Percentiles rank a stretch among this genome's conserved stretches.
Conservation (phyloP, 2,329 filamentous ascomycete genomes). For the Stagonosporopsis chrysanthemi region DNA sequence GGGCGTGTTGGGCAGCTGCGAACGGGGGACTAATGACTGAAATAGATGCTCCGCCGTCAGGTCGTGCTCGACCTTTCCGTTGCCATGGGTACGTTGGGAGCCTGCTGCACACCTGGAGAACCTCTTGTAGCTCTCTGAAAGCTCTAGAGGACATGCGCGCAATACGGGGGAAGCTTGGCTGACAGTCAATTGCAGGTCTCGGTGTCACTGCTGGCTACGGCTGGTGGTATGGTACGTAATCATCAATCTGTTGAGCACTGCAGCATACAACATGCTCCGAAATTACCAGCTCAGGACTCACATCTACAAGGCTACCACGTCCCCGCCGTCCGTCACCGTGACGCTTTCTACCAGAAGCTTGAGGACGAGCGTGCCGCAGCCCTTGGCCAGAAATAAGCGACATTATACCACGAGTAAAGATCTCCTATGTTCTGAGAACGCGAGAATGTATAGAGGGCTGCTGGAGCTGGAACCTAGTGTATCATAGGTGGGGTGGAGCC, state of each 20-base stretch:
- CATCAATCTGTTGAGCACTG: neutral
- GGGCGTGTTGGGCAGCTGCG: slow-evolving; percentile 24
- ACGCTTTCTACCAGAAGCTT: slow-evolving; percentile 69
- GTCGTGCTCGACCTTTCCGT: slow-evolving; percentile 72
- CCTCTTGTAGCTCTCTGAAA: slow-evolving; percentile 2
- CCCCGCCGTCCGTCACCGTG: slow-evolving; percentile 68
- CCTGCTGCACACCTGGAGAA: neutral
- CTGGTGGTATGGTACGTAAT: slow-evolving; percentile 70
- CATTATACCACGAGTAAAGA: slow-evolving; percentile 20
- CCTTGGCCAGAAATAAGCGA: slow-evolving; percentile 49
- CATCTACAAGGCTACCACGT: slow-evolving; percentile 66
- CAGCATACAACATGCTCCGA: slow-evolving; percentile 1
- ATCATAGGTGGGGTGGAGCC: slow-evolving; percentile 42
- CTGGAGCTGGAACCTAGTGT: slow-evolving; percentile 38
- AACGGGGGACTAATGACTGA: slow-evolving; percentile 37
- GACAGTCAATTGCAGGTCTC: slow-evolving; percentile 58
- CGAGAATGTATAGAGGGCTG: slow-evolving; percentile 35
- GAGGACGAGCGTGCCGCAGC: slow-evolving; percentile 66
- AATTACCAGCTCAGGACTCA: slow-evolving; percentile 8
- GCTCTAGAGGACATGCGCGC: slow-evolving; percentile 15
- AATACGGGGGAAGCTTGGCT: slow-evolving; percentile 28
- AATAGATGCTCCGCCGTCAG: slow-evolving; percentile 70
- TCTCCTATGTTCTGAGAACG: slow-evolving; percentile 40
- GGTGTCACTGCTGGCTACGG: slow-evolving; percentile 69
- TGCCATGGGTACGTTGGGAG: slow-evolving; percentile 64